A percentile compares a stretch with the other conserved stretches of the same genome.
Evolutionary conservation across 2,329 filamentous ascomycete species (phyloP).

Genomic region (Exophiala dermatitidis): DNA sequence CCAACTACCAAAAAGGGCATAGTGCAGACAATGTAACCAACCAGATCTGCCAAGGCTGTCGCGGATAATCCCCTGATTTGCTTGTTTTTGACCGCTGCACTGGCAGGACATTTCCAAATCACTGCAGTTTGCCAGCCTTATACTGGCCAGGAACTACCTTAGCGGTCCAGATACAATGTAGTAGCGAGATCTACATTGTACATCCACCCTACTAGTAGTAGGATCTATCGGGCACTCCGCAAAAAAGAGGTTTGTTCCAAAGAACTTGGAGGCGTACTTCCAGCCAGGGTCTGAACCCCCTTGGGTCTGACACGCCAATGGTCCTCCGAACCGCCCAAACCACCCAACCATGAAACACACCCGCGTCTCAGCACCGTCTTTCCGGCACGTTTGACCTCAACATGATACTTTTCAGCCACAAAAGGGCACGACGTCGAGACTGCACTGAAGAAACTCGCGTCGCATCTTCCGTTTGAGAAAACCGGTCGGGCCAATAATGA

Average conservation of each 20-base stretch:
- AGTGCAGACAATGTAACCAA: not conserved
- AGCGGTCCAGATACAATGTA: no score
- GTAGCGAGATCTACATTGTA: no score
- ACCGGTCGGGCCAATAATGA: constrained; percentile 14
- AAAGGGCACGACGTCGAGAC: constrained; percentile 13
- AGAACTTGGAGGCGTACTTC: no score
- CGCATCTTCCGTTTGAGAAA: constrained; percentile 22
- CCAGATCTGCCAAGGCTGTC: not conserved
- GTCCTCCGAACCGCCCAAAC: not conserved
- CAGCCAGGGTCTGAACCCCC: no score
- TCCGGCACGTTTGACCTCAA: constrained; percentile 21
- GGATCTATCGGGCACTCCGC: no score
- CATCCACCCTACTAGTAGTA: no score
- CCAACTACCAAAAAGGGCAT: no score
- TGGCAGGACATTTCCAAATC: no score
- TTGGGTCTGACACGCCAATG: not conserved
- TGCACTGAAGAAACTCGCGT: constrained; percentile 18
- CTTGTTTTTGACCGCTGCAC: no score
- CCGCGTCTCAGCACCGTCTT: constrained; percentile 16
- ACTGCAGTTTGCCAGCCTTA: no score
- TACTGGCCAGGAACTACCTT: no score
- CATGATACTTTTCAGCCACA: constrained; percentile 21
- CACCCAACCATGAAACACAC: constrained; percentile 15
- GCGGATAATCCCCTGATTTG: not conserved
- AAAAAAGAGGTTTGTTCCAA: no score